Conservation (phyloP, 1,284 basidiomycete species). For the Heterobasidion annosum region DNA sequence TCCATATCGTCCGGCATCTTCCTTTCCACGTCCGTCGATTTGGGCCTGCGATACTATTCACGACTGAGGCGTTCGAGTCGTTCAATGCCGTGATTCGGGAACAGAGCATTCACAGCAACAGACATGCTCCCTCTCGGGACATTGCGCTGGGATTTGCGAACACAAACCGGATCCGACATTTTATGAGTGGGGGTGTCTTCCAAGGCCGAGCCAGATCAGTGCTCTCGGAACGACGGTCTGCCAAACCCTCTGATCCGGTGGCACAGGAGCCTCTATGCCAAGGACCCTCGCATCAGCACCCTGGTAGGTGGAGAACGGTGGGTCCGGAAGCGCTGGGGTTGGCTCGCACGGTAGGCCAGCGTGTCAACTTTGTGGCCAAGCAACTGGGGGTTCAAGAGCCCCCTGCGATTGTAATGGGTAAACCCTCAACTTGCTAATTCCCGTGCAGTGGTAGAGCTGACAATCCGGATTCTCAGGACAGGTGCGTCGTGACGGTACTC, state of each 20-base stretch:
- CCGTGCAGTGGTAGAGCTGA: background rate
- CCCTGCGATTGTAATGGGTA: background rate
- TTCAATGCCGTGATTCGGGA: constrained; percentile 34
- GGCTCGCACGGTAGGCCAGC: background rate
- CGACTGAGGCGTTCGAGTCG: constrained; percentile 34
- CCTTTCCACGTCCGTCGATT: constrained; percentile 11
- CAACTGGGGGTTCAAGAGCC: background rate
- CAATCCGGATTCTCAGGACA: background rate
- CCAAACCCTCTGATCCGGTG: too few species aligned
- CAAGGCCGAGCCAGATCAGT: background rate
- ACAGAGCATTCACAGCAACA: constrained; percentile 31
- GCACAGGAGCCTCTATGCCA: background rate
- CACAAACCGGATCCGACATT: constrained; percentile 24
- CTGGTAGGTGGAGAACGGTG: background rate
- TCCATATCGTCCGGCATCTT: constrained; percentile 16
- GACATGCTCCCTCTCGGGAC: constrained; percentile 31
- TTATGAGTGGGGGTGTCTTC: constrained; percentile 22
- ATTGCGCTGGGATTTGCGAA: constrained; percentile 27
- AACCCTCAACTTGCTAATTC: background rate
- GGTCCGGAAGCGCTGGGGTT: background rate
- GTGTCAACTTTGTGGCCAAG: background rate
- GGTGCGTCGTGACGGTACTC: background rate
- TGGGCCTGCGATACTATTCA: constrained; percentile 1
- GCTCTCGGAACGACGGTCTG: too few species aligned
- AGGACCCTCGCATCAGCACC: background rate